Evolutionary conservation across 441 rosid species (phyloP).

Genomic region (Brassica hybrid): DNA sequence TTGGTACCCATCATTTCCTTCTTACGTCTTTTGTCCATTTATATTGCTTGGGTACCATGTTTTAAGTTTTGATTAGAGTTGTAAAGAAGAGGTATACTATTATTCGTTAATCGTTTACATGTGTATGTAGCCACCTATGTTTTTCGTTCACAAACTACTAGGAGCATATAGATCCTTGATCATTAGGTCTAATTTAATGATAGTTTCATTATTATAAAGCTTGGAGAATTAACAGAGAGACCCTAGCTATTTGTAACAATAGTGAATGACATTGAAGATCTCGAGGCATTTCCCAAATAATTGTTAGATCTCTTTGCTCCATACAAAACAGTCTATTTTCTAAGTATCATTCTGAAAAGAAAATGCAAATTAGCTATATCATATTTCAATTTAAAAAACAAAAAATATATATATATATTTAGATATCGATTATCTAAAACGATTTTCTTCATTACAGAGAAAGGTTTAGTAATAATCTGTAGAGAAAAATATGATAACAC

Average conservation of each 20-base stretch:
- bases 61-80: conserved; percentile 36
- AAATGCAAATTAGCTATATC: conserved; percentile 3
- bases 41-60: conserved; percentile 10
- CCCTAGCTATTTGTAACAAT: conserved; percentile 16
- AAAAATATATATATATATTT: neutral
- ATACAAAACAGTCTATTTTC: conserved; percentile 15
- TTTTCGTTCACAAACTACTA: conserved; percentile 25
- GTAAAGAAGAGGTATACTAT: conserved; percentile 29
- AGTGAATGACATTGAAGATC: conserved; percentile 23
- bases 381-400: too few relatives aligned
- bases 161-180: conserved; percentile 7
- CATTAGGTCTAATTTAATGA: neutral
- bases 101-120: conserved; percentile 20
- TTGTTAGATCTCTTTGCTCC: conserved; percentile 19
- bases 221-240: conserved; percentile 9
- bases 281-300: conserved; percentile 25
- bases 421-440: conserved; percentile 21
- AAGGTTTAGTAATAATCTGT: conserved; percentile 15
- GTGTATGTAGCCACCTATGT: conserved; percentile 5
- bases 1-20: neutral
- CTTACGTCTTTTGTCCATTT: conserved; percentile 27
- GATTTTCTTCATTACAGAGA: conserved; percentile 6
- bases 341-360: conserved; percentile 15
- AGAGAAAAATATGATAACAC: conserved; percentile 9
- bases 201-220: conserved; percentile 11